A percentile compares a stretch with the other conserved stretches of the same genome.
Evolutionary conservation across 768 basidiomycete species (phyloP).

Genomic region (Kwoniella sp.): DNA sequence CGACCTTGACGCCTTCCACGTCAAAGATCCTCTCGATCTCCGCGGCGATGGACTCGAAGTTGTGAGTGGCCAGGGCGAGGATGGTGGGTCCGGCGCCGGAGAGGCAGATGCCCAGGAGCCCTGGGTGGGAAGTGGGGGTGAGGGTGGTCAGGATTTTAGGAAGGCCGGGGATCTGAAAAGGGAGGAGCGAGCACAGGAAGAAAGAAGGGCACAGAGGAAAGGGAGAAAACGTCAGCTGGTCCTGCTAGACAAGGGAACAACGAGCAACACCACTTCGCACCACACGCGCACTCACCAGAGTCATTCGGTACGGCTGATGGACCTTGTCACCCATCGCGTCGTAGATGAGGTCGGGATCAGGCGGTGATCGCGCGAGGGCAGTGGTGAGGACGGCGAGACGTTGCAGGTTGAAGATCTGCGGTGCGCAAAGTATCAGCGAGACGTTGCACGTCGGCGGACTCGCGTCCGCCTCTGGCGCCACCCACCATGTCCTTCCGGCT

Average conservation of each 20-base stretch:
- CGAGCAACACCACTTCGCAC: too few relatives aligned
- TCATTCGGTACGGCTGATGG: constrained; percentile 92
- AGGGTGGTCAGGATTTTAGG: constrained; percentile 84
- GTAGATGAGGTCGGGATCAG: constrained; percentile 93
- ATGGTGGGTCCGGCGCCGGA: constrained; percentile 98
- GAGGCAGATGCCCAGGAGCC: constrained; percentile 93
- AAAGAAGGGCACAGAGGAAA: too few relatives aligned
- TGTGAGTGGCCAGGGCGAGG: constrained; percentile 80
- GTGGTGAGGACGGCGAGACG: constrained; percentile 93
- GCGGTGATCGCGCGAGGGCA: constrained; percentile 81
- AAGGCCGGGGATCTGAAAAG: constrained; percentile 86
- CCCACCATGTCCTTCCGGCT: constrained; percentile 84
- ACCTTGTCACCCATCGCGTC: constrained; percentile 99
- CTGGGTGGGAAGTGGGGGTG: constrained; percentile 83
- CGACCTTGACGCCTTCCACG: constrained; percentile 68
- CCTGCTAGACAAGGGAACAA: too few relatives aligned
- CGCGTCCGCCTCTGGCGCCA: constrained; percentile 10
- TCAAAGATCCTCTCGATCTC: constrained; percentile 73
- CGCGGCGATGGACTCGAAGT: constrained; percentile 78
- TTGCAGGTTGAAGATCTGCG: constrained; percentile 93
- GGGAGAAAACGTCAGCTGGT: too few relatives aligned
- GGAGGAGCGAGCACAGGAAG: too few relatives aligned
- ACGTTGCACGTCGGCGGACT: not conserved
- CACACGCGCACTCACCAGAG: constrained; percentile 71
- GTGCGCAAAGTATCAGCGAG: not conserved